Conservation (phyloP, 2,329 filamentous ascomycete species). For the Xylaria sp. region DNA sequence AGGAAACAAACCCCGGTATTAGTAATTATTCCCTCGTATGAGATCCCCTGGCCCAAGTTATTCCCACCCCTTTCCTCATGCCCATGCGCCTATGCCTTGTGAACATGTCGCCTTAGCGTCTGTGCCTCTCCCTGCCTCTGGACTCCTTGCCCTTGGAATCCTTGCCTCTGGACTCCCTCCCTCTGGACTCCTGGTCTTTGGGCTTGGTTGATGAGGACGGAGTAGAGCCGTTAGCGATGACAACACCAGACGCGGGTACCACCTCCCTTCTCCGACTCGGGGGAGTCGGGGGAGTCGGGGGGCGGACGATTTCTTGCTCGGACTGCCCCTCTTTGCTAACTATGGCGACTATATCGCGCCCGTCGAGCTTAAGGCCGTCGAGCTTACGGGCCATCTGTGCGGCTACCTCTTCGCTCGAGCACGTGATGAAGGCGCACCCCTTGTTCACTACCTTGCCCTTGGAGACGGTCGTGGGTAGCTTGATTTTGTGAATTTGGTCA, state of each 20-base stretch:
- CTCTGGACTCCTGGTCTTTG: conserved; percentile 12
- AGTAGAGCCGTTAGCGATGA: conserved; percentile 34
- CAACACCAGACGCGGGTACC: conserved; percentile 28
- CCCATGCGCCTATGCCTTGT: not conserved
- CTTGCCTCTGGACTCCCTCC: conserved; percentile 21
- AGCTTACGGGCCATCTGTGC: conserved; percentile 32
- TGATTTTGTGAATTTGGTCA: conserved; percentile 32
- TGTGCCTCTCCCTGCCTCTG: conserved; percentile 19
- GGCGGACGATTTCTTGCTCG: conserved; percentile 22
- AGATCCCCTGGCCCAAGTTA: conserved; percentile 1
- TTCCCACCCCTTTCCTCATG: no score
- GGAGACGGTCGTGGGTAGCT: conserved; percentile 30
- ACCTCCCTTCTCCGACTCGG: no score
- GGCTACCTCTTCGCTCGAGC: conserved; percentile 33
- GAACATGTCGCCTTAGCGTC: conserved; percentile 10
- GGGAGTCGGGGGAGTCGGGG: no score
- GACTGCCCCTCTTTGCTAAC: conserved; percentile 36
- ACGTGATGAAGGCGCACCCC: conserved; percentile 34
- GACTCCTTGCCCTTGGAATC: conserved; percentile 21
- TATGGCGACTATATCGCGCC: conserved; percentile 28
- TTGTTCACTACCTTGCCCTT: conserved; percentile 27
- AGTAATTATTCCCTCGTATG: not conserved
- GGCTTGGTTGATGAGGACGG: conserved; percentile 21
- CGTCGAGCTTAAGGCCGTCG: conserved; percentile 31
- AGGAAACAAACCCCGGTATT: conserved; percentile 7